Evolutionary conservation across 768 basidiomycete genomes (phyloP).

Genomic region (Termitomyces sp.): DNA sequence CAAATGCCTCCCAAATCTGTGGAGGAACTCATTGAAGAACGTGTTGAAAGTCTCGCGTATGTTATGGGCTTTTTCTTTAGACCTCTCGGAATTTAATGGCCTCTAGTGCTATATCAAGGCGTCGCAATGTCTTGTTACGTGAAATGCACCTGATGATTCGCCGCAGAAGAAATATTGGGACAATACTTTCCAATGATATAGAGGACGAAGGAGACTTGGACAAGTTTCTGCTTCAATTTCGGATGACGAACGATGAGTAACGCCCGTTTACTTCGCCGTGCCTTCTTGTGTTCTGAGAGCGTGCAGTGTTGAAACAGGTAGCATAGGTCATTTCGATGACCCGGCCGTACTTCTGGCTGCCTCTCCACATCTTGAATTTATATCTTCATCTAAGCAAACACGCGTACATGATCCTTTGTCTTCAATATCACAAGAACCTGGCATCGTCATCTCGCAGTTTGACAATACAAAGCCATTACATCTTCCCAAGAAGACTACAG

Average conservation of each 20-base stretch:
- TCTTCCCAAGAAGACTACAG: neutral
- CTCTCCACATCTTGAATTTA: neutral
- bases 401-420: neutral
- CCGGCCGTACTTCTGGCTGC: conserved; percentile 17
- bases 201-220: conserved; percentile 39
- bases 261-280: conserved; percentile 2
- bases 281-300: conserved; percentile 7
- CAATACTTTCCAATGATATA: conserved; percentile 31
- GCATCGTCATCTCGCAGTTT: neutral
- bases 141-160: conserved; percentile 69
- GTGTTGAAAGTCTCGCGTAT: conserved; percentile 40
- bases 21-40: conserved; percentile 39
- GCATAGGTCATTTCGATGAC: conserved; percentile 31
- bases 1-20: conserved; percentile 14
- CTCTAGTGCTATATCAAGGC: conserved; percentile 53
- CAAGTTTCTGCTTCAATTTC: conserved; percentile 51
- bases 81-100: conserved; percentile 5
- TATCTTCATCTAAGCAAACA: neutral
- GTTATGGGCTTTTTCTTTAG: conserved; percentile 7
- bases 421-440: neutral
- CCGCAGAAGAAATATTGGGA: conserved; percentile 41
- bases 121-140: conserved; percentile 65
- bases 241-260: conserved; percentile 48
- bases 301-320: conserved; percentile 35
- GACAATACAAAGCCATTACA: neutral